Percentiles rank a stretch among this genome's conserved stretches.
phyloP scores from a whole-genome alignment of 2,329 filamentous ascomycete species.

The Penicillium expansum region DNA sequence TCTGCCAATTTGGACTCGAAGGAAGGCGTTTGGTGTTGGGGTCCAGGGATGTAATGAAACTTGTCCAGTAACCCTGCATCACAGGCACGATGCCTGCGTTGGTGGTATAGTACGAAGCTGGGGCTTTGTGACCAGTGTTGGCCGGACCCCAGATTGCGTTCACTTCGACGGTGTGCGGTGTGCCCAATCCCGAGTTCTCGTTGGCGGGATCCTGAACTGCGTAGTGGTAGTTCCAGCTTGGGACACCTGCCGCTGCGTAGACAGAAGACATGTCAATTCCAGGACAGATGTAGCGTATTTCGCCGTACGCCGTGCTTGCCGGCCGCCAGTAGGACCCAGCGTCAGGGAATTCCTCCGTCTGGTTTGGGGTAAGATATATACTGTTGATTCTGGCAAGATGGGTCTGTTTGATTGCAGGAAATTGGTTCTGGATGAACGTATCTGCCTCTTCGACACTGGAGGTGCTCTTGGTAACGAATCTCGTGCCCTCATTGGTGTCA shows the following conservation, averaged over 20 bases:
- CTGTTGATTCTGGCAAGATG: constrained; percentile 54
- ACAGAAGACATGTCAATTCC: constrained; percentile 54
- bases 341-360: constrained; percentile 46
- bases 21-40: constrained; percentile 57
- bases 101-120: constrained; percentile 55
- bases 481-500: constrained; percentile 64
- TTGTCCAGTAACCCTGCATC: constrained; percentile 70
- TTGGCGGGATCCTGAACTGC: constrained; percentile 61
- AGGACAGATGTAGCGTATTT: constrained; percentile 65
- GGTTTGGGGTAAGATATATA: constrained; percentile 55
- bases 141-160: constrained; percentile 66
- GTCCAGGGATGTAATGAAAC: constrained; percentile 65
- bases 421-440: constrained; percentile 58
- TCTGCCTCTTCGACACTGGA: constrained; percentile 51
- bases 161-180: constrained; percentile 65
- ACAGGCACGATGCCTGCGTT: constrained; percentile 60
- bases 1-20: constrained; percentile 53
- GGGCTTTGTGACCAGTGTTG: constrained; percentile 50
- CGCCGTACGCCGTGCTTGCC: constrained; percentile 59
- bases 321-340: constrained; percentile 59
- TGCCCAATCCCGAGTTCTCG: constrained; percentile 57
- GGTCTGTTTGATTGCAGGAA: constrained; percentile 51
- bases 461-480: constrained; percentile 55
- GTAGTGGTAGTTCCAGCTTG: constrained; percentile 67
- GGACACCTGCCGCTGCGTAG: constrained; percentile 32